Percentiles rank a stretch among this genome's conserved stretches.
These are phyloP conservation scores for Apiotrichum domesticum DNA, from an alignment of 1,284 basidiomycete genomes.

Conservation along the genomic window DNA sequence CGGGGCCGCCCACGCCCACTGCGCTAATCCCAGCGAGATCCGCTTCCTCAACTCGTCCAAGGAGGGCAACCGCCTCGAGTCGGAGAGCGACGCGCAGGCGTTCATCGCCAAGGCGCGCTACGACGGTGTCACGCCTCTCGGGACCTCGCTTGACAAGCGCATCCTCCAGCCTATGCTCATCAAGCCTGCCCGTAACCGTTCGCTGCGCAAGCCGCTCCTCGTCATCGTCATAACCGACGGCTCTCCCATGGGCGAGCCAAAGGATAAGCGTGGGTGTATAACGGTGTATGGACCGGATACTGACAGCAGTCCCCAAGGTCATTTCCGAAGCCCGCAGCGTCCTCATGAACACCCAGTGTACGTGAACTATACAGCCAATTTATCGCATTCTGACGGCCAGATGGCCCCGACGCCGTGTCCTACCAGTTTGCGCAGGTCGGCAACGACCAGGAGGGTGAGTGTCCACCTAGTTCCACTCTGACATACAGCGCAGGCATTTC, in stretches of 20 bases:
- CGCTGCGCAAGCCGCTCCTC: slow-evolving; percentile 8
- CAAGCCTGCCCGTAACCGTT: not conserved
- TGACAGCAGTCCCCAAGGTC: not conserved
- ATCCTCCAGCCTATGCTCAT: slow-evolving; percentile 9
- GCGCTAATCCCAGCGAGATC: slow-evolving; percentile 29
- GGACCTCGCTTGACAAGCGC: slow-evolving; percentile 1
- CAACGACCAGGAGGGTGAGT: slow-evolving; percentile 6
- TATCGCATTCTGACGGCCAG: not conserved
- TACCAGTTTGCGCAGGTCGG: slow-evolving; percentile 14
- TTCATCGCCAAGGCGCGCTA: slow-evolving; percentile 32
- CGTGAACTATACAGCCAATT: not conserved
- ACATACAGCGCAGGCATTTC: slow-evolving; percentile 3
- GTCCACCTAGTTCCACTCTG: too few relatives aligned
- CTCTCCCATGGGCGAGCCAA: not conserved
- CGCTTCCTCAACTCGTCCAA: slow-evolving; percentile 48
- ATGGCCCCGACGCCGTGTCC: slow-evolving; percentile 8
- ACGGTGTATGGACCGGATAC: not conserved
- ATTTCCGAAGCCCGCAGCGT: not conserved
- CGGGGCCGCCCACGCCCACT: too few relatives aligned
- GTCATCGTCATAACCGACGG: slow-evolving; percentile 46
- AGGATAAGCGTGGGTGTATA: slow-evolving; percentile 1
- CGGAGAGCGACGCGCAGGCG: slow-evolving; percentile 33
- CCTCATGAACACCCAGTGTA: not conserved
- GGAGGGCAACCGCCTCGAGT: slow-evolving; percentile 46
- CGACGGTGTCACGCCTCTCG: slow-evolving; percentile 25